Evolutionary conservation across 345 rosid genomes (phyloP).

Genomic region (Combretum micranthum): DNA sequence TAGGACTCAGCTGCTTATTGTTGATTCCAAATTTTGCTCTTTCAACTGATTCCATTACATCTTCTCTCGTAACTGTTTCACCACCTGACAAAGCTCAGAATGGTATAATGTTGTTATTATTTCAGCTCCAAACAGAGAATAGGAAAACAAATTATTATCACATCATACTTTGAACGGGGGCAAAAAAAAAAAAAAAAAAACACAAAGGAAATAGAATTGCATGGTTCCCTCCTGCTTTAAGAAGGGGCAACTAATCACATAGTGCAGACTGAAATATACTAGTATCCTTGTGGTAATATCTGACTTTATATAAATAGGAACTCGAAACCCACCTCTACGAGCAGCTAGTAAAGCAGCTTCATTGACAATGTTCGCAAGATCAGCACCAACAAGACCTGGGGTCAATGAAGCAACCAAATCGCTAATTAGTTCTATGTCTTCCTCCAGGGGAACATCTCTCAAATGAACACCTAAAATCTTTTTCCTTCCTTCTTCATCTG

Average conservation of each 20-base stretch:
- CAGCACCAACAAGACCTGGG: slow-evolving; percentile 92
- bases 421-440: slow-evolving; percentile 60
- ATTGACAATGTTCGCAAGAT: slow-evolving; percentile 88
- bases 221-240: too few species aligned
- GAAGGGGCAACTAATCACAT: too few species aligned
- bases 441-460: slow-evolving; percentile 81
- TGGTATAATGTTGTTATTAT: not conserved
- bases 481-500: slow-evolving; percentile 86
- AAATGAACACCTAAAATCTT: slow-evolving; percentile 83
- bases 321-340: slow-evolving; percentile 56
- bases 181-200: too few species aligned
- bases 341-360: slow-evolving; percentile 98
- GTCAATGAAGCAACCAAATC: slow-evolving; percentile 82
- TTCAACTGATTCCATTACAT: slow-evolving; percentile 93
- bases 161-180: not conserved
- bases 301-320: too few species aligned
- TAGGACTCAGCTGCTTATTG: slow-evolving; percentile 44
- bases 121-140: not conserved
- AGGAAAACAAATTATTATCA: not conserved
- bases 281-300: too few species aligned
- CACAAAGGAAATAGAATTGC: too few species aligned
- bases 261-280: too few species aligned
- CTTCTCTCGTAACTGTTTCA: slow-evolving; percentile 76
- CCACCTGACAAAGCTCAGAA: slow-evolving; percentile 34
- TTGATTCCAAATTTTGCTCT: slow-evolving; percentile 91